Base-by-base conservation (phyloP, 352 stramenopile species). In the Globisporangium barbulae region DNA sequence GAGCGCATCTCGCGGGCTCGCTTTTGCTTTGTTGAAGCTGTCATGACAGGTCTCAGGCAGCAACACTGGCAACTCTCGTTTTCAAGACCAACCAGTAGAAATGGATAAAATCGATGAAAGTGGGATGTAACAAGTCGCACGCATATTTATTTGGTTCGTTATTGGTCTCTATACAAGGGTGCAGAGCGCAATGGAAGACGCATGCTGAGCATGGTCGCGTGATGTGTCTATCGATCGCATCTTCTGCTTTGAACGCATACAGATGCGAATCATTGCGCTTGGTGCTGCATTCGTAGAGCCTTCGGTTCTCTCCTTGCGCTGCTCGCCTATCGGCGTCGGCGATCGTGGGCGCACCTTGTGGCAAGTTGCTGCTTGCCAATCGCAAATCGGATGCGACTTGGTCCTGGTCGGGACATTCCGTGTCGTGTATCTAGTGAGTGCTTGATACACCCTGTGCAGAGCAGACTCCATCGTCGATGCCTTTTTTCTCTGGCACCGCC, bases 401-500 rank as follows among this genome's bases (percentile, higher is more conserved):
- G 25, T 28, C 25, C 25, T 28, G 25, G 25, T 28, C 25, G 1
- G 25, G 25, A 28, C 25, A 28, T 28, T 28, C 25, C 2, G 25
- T 28, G 25, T 28, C 25, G 25, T 28, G 25, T 28, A 28, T 28
- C 25, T 28, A 28, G 25, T 28, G 25, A 2, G 25, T 28, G 25
- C 25, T 28, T 28, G 2, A 28, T 28, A 28, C 25, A 28, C 33
- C 10, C 33, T 39, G 33, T 7, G 33, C 33, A 39, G 33, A 12
- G 10, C 33, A 39, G 8, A 37, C n/a, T 9, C 8, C 41, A 47
- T 47, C 13, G 41, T 47, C 41, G 6, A 61, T 39, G 13, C 37
- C 13, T 61, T 30, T 60, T 59, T 31, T 59, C 22, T 37, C 25
- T 50, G 15, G 55, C 37, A 21, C 2, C 30, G 52, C 31, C 30